Evolutionary conservation across 805 yeast genomes (phyloP).

Genomic region (Debaryomyces maramus): DNA sequence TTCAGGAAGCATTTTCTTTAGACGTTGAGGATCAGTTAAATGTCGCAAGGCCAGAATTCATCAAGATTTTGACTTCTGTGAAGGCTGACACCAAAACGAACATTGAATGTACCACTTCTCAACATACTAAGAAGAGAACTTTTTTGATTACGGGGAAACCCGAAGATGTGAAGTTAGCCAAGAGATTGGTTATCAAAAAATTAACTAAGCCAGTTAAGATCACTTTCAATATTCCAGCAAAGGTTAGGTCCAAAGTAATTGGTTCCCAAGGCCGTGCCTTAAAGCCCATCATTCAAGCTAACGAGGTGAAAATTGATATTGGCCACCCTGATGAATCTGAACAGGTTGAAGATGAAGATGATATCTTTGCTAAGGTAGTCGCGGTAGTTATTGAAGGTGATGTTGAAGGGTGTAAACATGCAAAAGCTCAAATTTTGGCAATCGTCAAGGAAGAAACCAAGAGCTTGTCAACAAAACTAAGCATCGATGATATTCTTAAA

Average conservation of each 20-base stretch:
- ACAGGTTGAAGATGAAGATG: constrained; percentile 51
- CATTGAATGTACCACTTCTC: constrained; percentile 81
- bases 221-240: constrained; percentile 69
- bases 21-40: constrained; percentile 67
- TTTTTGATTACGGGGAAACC: constrained; percentile 79
- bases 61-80: constrained; percentile 62
- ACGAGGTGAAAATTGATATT: constrained; percentile 72
- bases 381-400: constrained; percentile 77
- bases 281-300: constrained; percentile 70
- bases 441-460: constrained; percentile 78
- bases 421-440: constrained; percentile 65
- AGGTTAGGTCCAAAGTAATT: constrained; percentile 73
- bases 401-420: constrained; percentile 74
- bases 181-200: constrained; percentile 70
- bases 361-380: constrained; percentile 58
- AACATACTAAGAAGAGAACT: constrained; percentile 73
- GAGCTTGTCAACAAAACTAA: constrained; percentile 48
- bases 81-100: constrained; percentile 61
- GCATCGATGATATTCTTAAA: constrained; percentile 43
- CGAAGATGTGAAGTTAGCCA: constrained; percentile 64
- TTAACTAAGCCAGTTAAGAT: constrained; percentile 72
- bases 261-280: constrained; percentile 85
- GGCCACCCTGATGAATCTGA: constrained; percentile 36
- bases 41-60: constrained; percentile 62
- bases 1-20: constrained; percentile 80